Base-by-base conservation (phyloP, 192 early-diverging fungal species). In the Diversispora epigaea region DNA sequence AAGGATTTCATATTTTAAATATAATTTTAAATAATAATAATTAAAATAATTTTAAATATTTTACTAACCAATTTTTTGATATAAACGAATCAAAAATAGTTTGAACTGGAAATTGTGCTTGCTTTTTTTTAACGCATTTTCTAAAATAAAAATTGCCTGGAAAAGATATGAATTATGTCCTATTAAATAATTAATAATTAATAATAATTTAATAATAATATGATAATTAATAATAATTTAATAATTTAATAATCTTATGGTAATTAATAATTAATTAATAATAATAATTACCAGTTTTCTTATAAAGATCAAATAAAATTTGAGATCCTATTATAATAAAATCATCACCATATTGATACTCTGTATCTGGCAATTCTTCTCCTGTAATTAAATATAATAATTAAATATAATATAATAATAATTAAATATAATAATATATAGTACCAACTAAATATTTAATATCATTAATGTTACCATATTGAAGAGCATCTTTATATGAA, bases 91-190 rank as follows among this genome's bases (percentile, higher is more conserved):
- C 21, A 95, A 85, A n/a, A 92, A 81, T 21, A 98, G 86, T 78
- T 92, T 95, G 68, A 98, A 90, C 77, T 93, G 88, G 76, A 90
- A 95, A 78, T 91, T 94, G 81, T 88, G 84, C 56, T 86, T 88
- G 84, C 93, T 95, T 46, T 87, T 88, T 50, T 76, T 77, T 41
- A 95, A 80, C 0, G 92, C 94, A 8, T 82, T 82, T 78, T 96
- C 95, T 49, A 98, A 77, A 8, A 98, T 71, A 12, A 86, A 80
- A 6, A 90, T 78, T 0, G 91, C 86, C 56, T 83, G 83, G 50
- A 87, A 54, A 7, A 82, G 41, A 41, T 71, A 77, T 40, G 77
- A 67, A 32, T 87, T 72, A 2, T 76, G 71, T 17, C 79, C 79
- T 80, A 78, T 40, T 41, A 6, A 45, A 43, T 49, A 19, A 64